Evolutionary conservation across 495 filamentous ascomycete species (phyloP), one percentile per base, ranked within the genome.

Genomic region (Trichoderma gamsii): DNA sequence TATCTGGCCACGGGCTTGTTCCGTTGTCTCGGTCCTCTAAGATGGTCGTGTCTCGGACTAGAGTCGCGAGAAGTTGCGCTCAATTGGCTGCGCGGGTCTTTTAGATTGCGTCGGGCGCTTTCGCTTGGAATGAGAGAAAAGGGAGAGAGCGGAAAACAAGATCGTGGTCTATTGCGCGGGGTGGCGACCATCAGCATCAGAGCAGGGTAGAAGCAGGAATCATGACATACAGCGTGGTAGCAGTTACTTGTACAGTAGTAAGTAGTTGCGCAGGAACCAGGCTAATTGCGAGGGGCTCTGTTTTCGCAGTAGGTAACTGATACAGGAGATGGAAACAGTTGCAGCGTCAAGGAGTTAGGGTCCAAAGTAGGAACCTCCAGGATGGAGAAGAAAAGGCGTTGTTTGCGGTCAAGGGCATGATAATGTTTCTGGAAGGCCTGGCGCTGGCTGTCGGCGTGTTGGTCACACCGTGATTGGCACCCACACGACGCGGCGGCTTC

Each of bases 1-100:
- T 61, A 61, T 61, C 56, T 61, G 56, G 56, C 56, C 56, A 61
- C 56, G 56, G 56, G 56, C 4, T 61, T 7, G 27, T 29, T 38
- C 23, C 56, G 56, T 16, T 61, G 56, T 21, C 15, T 61, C 25
- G 27, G 27, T 11, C 27, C 23, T 61, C 16, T 56, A 32, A 29
- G 56, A 32, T 25, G 12, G 23, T 61, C 56, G 56, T 61, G 56
- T 61, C 56, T 61, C 56, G 27, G 56, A 61, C 27, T 25, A 61
- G 56, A 61, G 56, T 61, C 56, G 56, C 27, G 25, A 61, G 12
- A 61, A 61, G 27, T 61, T 32, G 56, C 25, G 27, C 32, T 32
- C 56, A 61, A 61, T 61, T 61, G 56, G 27, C 25, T 25, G 56
- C 27, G 56, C 15, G 15, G 56, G 56, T 4, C 25, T 18, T 32